Evolutionary conservation across 2,329 filamentous ascomycete genomes (phyloP).

Genomic region (Dactylellina sp.): DNA sequence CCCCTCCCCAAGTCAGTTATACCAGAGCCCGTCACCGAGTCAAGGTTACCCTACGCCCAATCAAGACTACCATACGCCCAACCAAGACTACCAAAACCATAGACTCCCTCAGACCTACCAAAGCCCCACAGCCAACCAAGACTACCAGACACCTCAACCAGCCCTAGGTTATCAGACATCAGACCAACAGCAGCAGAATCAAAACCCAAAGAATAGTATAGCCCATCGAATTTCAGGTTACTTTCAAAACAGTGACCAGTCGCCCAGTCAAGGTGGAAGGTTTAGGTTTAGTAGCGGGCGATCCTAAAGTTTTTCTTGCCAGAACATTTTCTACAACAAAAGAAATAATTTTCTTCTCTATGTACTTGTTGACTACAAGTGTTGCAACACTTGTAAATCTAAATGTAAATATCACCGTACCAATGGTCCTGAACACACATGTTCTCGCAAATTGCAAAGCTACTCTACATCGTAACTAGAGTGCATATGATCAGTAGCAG

Average conservation of each 20-base stretch:
- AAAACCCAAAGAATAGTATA: conserved; percentile 11
- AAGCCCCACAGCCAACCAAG: conserved; percentile 17
- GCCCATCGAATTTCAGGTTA: conserved; percentile 36
- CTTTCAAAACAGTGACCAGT: conserved; percentile 20
- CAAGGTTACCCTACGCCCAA: conserved; percentile 9
- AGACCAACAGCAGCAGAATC: not conserved
- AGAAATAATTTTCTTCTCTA: too few species aligned
- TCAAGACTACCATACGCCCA: not conserved
- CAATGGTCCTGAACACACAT: not conserved
- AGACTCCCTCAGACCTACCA: too few species aligned
- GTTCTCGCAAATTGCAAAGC: too few species aligned
- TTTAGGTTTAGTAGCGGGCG: conserved; percentile 25
- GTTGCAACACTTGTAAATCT: too few species aligned
- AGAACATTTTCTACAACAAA: too few species aligned
- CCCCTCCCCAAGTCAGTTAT: conserved; percentile 1
- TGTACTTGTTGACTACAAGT: too few species aligned
- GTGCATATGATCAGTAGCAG: too few species aligned
- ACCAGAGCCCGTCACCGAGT: conserved; percentile 11
- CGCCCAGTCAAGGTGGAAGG: conserved; percentile 3
- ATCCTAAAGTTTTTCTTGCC: not conserved
- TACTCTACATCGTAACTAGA: too few species aligned
- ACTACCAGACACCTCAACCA: conserved; percentile 13
- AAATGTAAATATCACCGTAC: conserved; percentile 7
- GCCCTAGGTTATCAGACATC: not conserved
- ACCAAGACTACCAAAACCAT: conserved; percentile 11